A percentile compares a stretch with the other conserved stretches of the same genome.
phyloP scores from a whole-genome alignment of 73 alveolate species.

The Durusdinium trenchii region DNA sequence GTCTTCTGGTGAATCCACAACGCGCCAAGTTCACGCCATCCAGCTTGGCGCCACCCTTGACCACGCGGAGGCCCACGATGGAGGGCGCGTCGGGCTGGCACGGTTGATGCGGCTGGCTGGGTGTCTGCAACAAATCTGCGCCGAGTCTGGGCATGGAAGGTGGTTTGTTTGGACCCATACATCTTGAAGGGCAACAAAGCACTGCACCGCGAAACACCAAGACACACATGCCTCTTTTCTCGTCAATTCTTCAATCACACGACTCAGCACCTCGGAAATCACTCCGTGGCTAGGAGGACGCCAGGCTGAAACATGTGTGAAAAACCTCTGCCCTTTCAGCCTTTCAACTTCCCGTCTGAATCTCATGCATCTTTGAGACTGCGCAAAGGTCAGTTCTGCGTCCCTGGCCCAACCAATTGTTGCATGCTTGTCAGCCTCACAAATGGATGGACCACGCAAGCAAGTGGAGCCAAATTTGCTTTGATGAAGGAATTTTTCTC shows the following conservation, averaged over 20 bases:
- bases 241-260: slow-evolving; percentile 82
- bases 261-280: slow-evolving; percentile 48
- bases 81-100: slow-evolving; percentile 91
- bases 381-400: background rate
- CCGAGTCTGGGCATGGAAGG: background rate
- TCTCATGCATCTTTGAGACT: background rate
- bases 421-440: slow-evolving; percentile 69
- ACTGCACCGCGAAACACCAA: background rate
- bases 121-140: background rate
- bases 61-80: slow-evolving; percentile 93
- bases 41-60: slow-evolving; percentile 79
- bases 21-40: slow-evolving; percentile 48
- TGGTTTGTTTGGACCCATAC: background rate
- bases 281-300: background rate
- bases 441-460: background rate
- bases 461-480: too few species aligned
- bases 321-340: background rate
- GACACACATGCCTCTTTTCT: slow-evolving; percentile 37
- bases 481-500: background rate
- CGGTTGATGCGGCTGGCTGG: background rate
- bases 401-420: slow-evolving; percentile 76
- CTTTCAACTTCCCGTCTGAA: background rate
- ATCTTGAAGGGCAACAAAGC: background rate
- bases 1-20: background rate
- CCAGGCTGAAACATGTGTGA: background rate